phyloP scores from a whole-genome alignment of 495 filamentous ascomycete species.

The Penicillium pancosmium region DNA sequence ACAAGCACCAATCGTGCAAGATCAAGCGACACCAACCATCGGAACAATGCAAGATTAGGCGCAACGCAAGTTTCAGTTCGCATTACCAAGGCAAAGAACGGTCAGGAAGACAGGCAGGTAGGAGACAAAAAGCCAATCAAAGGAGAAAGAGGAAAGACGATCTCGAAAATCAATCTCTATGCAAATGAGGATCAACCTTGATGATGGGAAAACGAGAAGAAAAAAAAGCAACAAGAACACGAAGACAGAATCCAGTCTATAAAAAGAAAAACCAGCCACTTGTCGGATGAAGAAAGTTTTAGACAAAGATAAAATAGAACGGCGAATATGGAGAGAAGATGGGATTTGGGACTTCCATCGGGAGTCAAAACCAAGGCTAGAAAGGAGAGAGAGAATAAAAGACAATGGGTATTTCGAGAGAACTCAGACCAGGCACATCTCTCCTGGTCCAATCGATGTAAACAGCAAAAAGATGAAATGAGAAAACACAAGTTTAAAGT shows the following conservation, averaged over 20 bases:
- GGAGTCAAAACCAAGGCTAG: neutral
- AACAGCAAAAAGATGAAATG: no score
- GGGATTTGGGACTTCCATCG: conserved; percentile 1
- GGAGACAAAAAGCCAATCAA: neutral
- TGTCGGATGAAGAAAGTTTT: conserved; percentile 17
- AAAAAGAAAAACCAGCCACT: conserved; percentile 19
- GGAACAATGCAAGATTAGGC: neutral
- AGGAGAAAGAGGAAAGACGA: conserved; percentile 9
- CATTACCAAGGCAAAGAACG: neutral
- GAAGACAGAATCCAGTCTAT: conserved; percentile 25
- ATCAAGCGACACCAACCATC: neutral
- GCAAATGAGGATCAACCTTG: conserved; percentile 18
- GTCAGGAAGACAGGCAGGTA: neutral
- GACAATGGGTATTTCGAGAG: neutral
- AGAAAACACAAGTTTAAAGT: neutral
- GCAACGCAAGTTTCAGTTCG: conserved; percentile 1
- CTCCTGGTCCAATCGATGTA: neutral
- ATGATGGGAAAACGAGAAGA: neutral
- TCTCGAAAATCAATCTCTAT: conserved; percentile 22
- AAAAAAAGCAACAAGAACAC: neutral
- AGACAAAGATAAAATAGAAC: conserved; percentile 8
- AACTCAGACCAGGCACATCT: neutral
- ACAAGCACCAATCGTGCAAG: conserved; percentile 15
- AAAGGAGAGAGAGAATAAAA: conserved; percentile 2
- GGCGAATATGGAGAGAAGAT: conserved; percentile 9